Evolutionary conservation across 768 basidiomycete species (phyloP), one percentile per base, ranked within the genome.

Genomic region (Pleurotus djamor): DNA sequence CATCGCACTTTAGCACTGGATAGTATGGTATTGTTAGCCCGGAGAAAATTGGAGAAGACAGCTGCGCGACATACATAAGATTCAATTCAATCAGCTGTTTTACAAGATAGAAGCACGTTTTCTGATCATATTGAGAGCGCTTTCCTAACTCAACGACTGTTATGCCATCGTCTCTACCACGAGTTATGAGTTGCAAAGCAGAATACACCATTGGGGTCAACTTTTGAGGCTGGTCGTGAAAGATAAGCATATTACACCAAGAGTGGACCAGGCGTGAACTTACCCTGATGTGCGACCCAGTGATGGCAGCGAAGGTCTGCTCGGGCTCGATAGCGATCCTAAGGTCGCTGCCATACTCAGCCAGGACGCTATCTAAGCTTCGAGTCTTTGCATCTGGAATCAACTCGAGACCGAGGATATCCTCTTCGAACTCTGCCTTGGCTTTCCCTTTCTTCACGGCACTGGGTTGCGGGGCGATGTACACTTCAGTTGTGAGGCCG

Each of bases 91-190:
- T 78, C 14, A 96, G 76, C 64, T 91, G 86, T 63, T 86, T 84
- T 59, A 93, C 83, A 59, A 94, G 83, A 72, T 96, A 95, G 69
- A 92, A 92, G 63, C 92, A 92, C 1, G 91, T 90, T 72, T 94
- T 95, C 68, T 92, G 91, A 67, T 94, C 93, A 66, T 96, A 94
- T 51, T 83, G 84, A 8, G 93, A 88, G 66, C 83, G 79, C 64
- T 85, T 84, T 28, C 91, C 90, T 12, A 96, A 79, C 35, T 90
- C 83, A 10, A 94, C 84, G 48, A 91, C 87, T 5, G 91, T 88
- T 13, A 92, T 81, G 9, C 94, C 94, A 16, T 81, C 74, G 59
- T 91, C 88, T 60, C 93, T 76, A 2, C 89, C 91, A 38, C 91
- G 82, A n/a, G 92, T 88, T 63, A 96, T 85, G 47, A 93, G 77